Evolutionary conservation across 1,284 basidiomycete genomes (phyloP), one percentile per base, ranked within the genome.

Genomic region (Ganoderma lucidum): DNA sequence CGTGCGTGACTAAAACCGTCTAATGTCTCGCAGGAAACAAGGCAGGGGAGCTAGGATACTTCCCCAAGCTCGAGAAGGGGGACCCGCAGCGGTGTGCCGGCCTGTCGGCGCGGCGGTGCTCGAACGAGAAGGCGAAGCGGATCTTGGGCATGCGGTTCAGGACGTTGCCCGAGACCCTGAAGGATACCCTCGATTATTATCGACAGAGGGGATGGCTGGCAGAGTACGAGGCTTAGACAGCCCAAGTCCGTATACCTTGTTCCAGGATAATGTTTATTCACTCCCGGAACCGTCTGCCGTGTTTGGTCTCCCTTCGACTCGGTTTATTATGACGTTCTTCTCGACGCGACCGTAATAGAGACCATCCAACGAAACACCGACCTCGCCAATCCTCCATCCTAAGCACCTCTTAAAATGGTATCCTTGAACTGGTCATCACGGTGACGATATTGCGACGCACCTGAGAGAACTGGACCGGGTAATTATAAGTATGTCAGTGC

Each of bases 61-160:
- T 59, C 56, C 56, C 56, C 6, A 59, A 59, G 56, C 37, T 59
- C 19, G 35, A 59, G 15, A 59, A 59, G 37, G 56, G 56, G 17
- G 56, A 59, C 4, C 56, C 56, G 19, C 15, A 39, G 19, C 56
- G 56, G 3, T n/a, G 35, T 12, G 56, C 15, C 35, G 19, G 37
- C 17, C 3, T 39, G 35, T 12, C 35, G 17, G 8, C 30, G 10
- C 35, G 56, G n/a, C 17, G 10, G 17, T 35, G 32, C 17, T 39
- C 35, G 8, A 59, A 39, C 4, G 35, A 39, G 56, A 59, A 59
- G 56, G 56, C 56, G n/a, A 59, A 59, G 37, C 56, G 37, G 4
- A 14, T 59, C 35, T 23, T 59, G 32, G 56, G 56, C 19, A 35
- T 59, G 9, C 6, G 39, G 56, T 39, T 39, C 37, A 59, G 8